These are phyloP conservation scores for Lactarius evosmus DNA, from an alignment of 768 basidiomycete species.

Conservation along the genomic window DNA sequence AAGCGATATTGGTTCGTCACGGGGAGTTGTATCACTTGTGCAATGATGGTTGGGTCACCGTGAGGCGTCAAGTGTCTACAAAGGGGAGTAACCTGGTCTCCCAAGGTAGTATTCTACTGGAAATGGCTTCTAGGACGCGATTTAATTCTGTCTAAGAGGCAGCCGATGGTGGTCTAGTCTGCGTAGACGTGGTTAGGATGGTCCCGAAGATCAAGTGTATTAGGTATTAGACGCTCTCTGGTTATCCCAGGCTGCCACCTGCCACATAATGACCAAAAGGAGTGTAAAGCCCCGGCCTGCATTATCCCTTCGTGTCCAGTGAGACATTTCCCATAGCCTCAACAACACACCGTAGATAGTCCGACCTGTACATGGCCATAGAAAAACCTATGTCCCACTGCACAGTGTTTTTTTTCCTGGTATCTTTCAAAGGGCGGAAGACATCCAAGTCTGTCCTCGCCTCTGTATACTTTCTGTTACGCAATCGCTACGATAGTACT, in stretches of 20 bases:
- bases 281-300: not conserved
- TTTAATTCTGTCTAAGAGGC: not conserved
- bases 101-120: not conserved
- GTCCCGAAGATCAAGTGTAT: not conserved
- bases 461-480: too few species aligned
- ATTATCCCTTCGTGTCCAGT: too few species aligned
- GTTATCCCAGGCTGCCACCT: too few species aligned
- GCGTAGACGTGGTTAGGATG: not conserved
- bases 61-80: not conserved
- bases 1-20: not conserved
- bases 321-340: too few species aligned
- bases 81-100: not conserved
- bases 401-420: too few species aligned
- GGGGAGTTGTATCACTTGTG: not conserved
- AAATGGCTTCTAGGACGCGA: not conserved
- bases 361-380: too few species aligned
- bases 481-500: too few species aligned
- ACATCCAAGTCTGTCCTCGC: too few species aligned
- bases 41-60: not conserved
- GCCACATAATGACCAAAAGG: too few species aligned
- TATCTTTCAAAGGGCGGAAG: too few species aligned
- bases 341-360: too few species aligned
- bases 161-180: not conserved
- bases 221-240: not conserved
- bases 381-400: too few species aligned